These are phyloP conservation scores for Diplosphaera chodatii DNA, from an alignment of 139 green algal genomes.

Conservation along the genomic window DNA sequence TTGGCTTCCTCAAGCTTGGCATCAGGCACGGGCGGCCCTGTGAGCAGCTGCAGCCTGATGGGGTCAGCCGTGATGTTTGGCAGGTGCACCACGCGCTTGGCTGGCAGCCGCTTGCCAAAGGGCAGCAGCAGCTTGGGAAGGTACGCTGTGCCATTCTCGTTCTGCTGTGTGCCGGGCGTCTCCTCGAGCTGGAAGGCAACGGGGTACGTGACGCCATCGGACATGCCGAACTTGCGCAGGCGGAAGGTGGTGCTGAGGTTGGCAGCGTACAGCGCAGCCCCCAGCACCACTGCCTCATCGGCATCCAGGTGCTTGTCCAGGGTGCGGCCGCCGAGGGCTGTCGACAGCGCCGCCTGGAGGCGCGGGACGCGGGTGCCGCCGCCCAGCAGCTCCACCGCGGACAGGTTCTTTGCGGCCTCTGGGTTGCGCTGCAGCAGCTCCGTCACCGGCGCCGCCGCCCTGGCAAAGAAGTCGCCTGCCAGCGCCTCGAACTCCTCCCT, in stretches of 20 bases:
- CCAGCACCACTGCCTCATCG: slow-evolving; percentile 91
- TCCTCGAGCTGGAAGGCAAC: slow-evolving; percentile 39
- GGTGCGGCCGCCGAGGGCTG: slow-evolving; percentile 56
- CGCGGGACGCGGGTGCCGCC: slow-evolving; percentile 78
- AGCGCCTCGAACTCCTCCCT: slow-evolving; percentile 81
- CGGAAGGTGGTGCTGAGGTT: slow-evolving; percentile 95
- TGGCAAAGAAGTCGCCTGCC: slow-evolving; percentile 64
- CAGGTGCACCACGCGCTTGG: slow-evolving; percentile 53
- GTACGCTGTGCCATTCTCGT: slow-evolving; percentile 6
- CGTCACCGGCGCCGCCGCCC: slow-evolving; percentile 48
- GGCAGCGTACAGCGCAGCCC: slow-evolving; percentile 86
- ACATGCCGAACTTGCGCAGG: slow-evolving; percentile 89
- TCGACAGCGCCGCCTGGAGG: slow-evolving; percentile 65
- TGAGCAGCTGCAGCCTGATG: slow-evolving; percentile 14
- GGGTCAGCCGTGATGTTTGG: slow-evolving; percentile 49
- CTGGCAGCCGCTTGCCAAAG: slow-evolving; percentile 34
- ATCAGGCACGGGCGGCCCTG: too few relatives aligned
- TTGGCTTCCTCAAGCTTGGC: not conserved
- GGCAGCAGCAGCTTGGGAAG: slow-evolving; percentile 40
- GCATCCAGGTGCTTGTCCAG: slow-evolving; percentile 90
- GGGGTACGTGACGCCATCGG: slow-evolving; percentile 71
- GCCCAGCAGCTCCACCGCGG: slow-evolving; percentile 81
- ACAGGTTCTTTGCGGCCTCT: slow-evolving; percentile 58
- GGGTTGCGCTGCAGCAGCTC: slow-evolving; percentile 66
- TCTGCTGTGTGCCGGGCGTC: slow-evolving; percentile 1